Conservation (phyloP, 257 asterid genomes). For the Solanum peruvianum region DNA sequence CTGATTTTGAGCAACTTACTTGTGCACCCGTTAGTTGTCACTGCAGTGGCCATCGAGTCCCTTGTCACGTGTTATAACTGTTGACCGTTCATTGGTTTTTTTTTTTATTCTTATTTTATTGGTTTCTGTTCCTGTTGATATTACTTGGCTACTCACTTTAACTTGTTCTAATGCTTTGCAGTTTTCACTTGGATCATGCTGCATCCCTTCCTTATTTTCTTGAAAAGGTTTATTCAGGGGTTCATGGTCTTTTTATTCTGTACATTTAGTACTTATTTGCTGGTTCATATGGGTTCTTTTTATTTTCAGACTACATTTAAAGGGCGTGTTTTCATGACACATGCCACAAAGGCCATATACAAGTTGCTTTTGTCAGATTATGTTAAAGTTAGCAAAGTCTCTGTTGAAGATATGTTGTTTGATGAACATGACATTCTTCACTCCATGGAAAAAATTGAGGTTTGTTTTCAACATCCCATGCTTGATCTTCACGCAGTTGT, state of each 20-base stretch:
- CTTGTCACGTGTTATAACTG: not conserved
- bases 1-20: not conserved
- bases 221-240: constrained; percentile 56
- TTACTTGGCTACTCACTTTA: not conserved
- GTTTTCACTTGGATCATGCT: constrained; percentile 99
- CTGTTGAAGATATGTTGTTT: constrained; percentile 89
- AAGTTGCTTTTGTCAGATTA: constrained; percentile 84
- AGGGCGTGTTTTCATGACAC: constrained; percentile 97
- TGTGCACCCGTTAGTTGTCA: not conserved
- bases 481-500: not conserved
- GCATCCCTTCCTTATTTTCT: constrained; percentile 97
- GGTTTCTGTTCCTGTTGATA: not conserved
- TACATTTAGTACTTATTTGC: not conserved
- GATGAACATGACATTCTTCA: constrained; percentile 72
- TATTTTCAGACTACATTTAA: constrained; percentile 65
- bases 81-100: not conserved
- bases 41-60: not conserved
- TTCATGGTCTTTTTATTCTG: not conserved
- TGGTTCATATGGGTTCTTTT: constrained; percentile 1
- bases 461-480: constrained; percentile 10
- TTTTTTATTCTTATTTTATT: not conserved
- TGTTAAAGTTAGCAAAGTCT: constrained; percentile 96
- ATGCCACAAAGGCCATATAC: constrained; percentile 94
- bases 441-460: constrained; percentile 98
- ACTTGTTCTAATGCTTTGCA: constrained; percentile 18